Percentiles rank a stretch among this genome's conserved stretches.
Evolutionary conservation across 768 basidiomycete species (phyloP).

Genomic region (Lactifluus subvellereus): DNA sequence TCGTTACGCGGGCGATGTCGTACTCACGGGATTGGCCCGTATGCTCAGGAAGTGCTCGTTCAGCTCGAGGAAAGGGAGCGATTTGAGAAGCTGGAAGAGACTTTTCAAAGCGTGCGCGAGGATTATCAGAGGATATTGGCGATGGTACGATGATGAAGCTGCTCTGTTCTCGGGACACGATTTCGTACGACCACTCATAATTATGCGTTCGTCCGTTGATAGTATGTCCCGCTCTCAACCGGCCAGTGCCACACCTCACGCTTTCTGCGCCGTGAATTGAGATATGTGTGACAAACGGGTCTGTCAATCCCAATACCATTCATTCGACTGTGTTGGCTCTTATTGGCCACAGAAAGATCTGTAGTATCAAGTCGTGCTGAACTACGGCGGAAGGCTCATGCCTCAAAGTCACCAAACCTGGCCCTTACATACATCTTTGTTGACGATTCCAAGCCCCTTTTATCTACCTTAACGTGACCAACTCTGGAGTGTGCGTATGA

Average conservation of each 20-base stretch:
- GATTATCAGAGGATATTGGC: slow-evolving; percentile 81
- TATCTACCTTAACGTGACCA: slow-evolving; percentile 49
- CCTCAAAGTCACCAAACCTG: neutral
- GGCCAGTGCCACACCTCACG: neutral
- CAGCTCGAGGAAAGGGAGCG: slow-evolving; percentile 86
- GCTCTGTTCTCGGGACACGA: no score
- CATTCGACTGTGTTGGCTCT: neutral
- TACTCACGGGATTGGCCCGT: neutral
- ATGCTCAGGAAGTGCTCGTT: slow-evolving; percentile 71
- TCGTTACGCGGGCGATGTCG: neutral
- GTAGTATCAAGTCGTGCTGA: neutral
- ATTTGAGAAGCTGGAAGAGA: slow-evolving; percentile 86
- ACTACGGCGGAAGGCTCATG: neutral
- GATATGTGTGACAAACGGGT: neutral
- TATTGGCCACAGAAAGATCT: neutral
- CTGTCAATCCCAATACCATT: neutral
- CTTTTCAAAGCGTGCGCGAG: slow-evolving; percentile 78
- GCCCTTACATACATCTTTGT: neutral
- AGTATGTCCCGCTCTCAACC: neutral
- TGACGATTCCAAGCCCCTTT: neutral
- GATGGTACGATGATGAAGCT: slow-evolving; percentile 32
- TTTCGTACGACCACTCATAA: neutral
- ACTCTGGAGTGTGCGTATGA: slow-evolving; percentile 35
- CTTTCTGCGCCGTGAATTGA: neutral
- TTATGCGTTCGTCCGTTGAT: neutral